Base-by-base conservation (phyloP, 78 protist genomes). In the Cavenderia fasciculata region DNA sequence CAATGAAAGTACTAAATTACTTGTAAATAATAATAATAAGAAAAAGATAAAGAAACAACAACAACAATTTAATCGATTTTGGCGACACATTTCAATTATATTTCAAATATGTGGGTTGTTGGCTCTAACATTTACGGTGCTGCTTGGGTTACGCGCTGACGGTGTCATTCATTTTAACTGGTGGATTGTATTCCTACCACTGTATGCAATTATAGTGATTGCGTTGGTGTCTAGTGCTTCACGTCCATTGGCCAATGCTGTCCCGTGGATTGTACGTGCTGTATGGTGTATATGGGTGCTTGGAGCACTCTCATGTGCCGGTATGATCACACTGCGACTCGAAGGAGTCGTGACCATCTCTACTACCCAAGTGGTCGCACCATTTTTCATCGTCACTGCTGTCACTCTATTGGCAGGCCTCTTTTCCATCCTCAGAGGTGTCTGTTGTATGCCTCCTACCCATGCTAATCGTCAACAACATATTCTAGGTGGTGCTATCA, bases 111-210 rank as follows among this genome's bases (percentile, higher is more conserved):
- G 31, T 44, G 78, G 90, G 10, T 10, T 82, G 7, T 23, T 72
- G 29, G 47, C 71, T 1, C 14, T 82, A 5, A 47, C 44, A 8
- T 82, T 82, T 56, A 82, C 76, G 44, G 44, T 82, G 29, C 33
- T 82, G 41, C 23, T 69, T 7, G 77, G 77, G 10, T 25, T 82
- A 18, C 14, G 10, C 14, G 27, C 68, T 6, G 90, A 82, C n/a
- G 19, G 36, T 5, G 29, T 27, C 23, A 43, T 82, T 31, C 44
- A 66, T 14, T 82, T 76, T 76, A 57, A 19, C 18, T 82, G 61
- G 59, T 82, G 90, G 90, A 0, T 69, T 14, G 10, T 82, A 1
- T 82, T 69, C 29, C 29, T 38, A 43, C 90, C 90, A 40, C 52
- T 82, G 0, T 82, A 33, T 43, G 11, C 49, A 3, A 68, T 82